Evolutionary conservation across 2,329 filamentous ascomycete genomes (phyloP).

Genomic region (Samsoniella hepiali): DNA sequence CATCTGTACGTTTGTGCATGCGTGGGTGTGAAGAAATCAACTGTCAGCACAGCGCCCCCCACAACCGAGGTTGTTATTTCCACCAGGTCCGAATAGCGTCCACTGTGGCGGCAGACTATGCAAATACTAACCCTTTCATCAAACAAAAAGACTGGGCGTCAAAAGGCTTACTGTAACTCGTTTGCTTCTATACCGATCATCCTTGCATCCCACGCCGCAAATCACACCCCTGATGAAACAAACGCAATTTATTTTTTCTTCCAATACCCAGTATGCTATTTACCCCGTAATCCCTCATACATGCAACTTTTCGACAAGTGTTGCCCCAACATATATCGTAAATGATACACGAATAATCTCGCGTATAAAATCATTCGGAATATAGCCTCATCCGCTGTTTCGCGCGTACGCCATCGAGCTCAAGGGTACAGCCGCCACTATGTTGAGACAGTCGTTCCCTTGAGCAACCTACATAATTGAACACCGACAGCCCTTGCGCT

Average conservation of each 20-base stretch:
- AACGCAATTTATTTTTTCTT: neutral
- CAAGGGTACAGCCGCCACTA: neutral
- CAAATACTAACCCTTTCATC: neutral
- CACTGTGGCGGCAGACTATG: constrained; percentile 3
- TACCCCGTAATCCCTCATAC: neutral
- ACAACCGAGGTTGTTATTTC: constrained; percentile 6
- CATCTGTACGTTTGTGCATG: neutral
- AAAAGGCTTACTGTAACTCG: too few relatives aligned
- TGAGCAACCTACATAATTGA: constrained; percentile 8
- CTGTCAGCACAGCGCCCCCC: neutral
- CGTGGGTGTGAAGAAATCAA: neutral
- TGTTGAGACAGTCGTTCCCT: neutral
- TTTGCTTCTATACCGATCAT: too few relatives aligned
- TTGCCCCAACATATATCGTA: neutral
- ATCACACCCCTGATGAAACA: neutral
- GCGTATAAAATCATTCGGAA: neutral
- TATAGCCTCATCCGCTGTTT: neutral
- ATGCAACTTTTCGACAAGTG: neutral
- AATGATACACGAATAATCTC: neutral
- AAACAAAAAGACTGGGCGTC: neutral
- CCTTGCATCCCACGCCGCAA: too few relatives aligned
- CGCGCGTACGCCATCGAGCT: neutral
- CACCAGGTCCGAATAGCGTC: neutral
- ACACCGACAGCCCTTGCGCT: neutral
- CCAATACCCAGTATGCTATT: constrained; percentile 10